Evolutionary conservation across 73 alveolate species (phyloP).

Genomic region (Halteria grandinella): DNA sequence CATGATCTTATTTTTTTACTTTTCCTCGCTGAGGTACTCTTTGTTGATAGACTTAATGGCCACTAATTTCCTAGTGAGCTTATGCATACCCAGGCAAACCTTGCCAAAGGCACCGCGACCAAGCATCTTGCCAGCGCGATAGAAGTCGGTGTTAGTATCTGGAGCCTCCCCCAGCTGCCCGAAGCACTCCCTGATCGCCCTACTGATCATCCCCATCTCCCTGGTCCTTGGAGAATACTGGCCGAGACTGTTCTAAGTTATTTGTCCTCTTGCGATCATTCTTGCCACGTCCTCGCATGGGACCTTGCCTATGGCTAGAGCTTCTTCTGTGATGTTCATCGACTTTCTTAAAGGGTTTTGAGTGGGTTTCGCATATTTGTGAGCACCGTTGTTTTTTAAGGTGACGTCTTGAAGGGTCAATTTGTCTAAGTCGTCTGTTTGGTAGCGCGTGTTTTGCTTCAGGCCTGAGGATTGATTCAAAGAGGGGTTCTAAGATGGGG

Average conservation of each 20-base stretch:
- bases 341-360: no score
- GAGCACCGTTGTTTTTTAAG: no score
- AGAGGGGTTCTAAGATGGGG: not conserved
- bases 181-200: slow-evolving; percentile 32
- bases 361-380: no score
- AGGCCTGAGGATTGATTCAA: not conserved
- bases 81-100: slow-evolving; percentile 76
- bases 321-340: slow-evolving; percentile 36
- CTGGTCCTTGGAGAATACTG: slow-evolving; percentile 47
- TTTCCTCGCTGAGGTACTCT: slow-evolving; percentile 45
- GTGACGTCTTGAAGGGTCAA: not conserved
- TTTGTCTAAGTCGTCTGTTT: not conserved
- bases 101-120: slow-evolving; percentile 85
- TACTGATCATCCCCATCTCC: slow-evolving; percentile 36
- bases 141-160: slow-evolving; percentile 55
- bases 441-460: not conserved
- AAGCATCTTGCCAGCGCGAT: slow-evolving; percentile 72
- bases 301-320: slow-evolving; percentile 42
- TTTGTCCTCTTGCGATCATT: not conserved
- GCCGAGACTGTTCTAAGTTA: slow-evolving; percentile 4
- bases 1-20: slow-evolving; percentile 41
- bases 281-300: slow-evolving; percentile 51
- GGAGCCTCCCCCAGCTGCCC: slow-evolving; percentile 41
- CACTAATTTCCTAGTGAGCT: slow-evolving; percentile 71
- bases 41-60: slow-evolving; percentile 76